phyloP scores from a whole-genome alignment of 306 rosid species.

The Rosa persica region DNA sequence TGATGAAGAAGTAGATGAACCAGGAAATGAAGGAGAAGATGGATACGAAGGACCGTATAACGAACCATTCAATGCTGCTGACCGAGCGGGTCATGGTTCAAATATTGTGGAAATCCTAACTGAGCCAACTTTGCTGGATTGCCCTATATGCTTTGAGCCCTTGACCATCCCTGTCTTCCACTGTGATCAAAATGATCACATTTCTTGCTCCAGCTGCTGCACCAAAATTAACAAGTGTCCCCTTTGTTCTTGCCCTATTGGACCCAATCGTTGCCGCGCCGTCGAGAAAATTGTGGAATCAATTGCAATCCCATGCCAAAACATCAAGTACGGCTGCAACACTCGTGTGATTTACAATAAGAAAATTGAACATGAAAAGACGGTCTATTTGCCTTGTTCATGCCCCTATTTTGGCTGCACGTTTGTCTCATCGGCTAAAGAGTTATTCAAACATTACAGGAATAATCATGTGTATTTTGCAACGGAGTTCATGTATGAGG shows the following conservation, averaged over 20 bases:
- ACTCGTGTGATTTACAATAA: no score
- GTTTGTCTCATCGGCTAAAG: no score
- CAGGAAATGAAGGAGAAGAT: no score
- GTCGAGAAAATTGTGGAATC: constrained; percentile 68
- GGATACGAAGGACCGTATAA: no score
- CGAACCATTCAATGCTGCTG: no score
- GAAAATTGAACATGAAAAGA: no score
- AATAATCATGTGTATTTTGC: no score
- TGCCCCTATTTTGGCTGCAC: no score
- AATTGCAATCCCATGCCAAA: constrained; percentile 45
- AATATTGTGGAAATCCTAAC: not conserved
- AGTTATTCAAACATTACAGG: no score
- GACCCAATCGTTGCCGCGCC: constrained; percentile 66
- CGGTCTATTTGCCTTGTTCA: no score
- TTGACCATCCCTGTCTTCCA: constrained; percentile 23
- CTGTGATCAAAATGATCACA: constrained; percentile 77
- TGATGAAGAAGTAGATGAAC: no score
- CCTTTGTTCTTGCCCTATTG: constrained; percentile 50
- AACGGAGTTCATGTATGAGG: no score
- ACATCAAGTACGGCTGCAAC: constrained; percentile 12
- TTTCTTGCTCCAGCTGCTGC: constrained; percentile 67
- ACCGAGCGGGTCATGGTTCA: not conserved
- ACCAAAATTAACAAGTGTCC: constrained; percentile 49
- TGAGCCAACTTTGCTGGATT: not conserved
- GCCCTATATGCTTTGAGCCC: not conserved